These are phyloP conservation scores for Litchi chinensis DNA, from an alignment of 345 rosid genomes.

Conservation along the genomic window DNA sequence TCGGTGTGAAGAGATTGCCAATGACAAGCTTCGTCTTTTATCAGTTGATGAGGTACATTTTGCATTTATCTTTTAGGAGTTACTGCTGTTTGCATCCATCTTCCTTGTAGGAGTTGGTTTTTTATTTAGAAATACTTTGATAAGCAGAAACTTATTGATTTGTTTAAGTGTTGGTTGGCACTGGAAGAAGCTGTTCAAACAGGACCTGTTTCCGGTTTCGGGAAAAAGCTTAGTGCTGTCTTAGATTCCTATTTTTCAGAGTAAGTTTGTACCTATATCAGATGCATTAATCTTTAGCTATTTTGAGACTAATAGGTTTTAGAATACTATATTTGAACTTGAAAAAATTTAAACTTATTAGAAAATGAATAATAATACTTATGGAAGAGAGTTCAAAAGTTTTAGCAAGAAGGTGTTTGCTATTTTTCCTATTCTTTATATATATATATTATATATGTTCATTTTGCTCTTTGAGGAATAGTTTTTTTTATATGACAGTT, in stretches of 20 bases:
- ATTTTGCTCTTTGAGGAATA: background rate
- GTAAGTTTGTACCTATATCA: constrained; percentile 44
- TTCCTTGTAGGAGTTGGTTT: constrained; percentile 3
- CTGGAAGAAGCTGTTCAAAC: constrained; percentile 62
- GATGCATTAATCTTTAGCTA: background rate
- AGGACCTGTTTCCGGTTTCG: constrained; percentile 65
- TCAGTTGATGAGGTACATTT: constrained; percentile 57
- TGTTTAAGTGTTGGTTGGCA: constrained; percentile 63
- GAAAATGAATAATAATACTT: background rate
- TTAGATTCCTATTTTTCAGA: constrained; percentile 58
- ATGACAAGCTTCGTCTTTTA: constrained; percentile 55
- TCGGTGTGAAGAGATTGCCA: constrained; percentile 93
- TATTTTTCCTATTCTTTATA: background rate
- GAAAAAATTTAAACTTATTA: background rate
- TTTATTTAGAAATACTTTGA: constrained; percentile 19
- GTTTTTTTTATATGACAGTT: background rate
- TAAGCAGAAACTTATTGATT: constrained; percentile 11
- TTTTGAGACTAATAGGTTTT: background rate
- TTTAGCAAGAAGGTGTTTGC: background rate
- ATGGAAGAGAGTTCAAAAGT: background rate
- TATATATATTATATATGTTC: no score
- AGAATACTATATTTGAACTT: no score
- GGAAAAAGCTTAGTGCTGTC: constrained; percentile 63
- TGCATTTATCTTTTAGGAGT: constrained; percentile 7
- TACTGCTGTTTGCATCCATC: constrained; percentile 1